These are phyloP conservation scores for Phyllosticta citrichinensis DNA, from an alignment of 2,329 filamentous ascomycete genomes.

Conservation along the genomic window DNA sequence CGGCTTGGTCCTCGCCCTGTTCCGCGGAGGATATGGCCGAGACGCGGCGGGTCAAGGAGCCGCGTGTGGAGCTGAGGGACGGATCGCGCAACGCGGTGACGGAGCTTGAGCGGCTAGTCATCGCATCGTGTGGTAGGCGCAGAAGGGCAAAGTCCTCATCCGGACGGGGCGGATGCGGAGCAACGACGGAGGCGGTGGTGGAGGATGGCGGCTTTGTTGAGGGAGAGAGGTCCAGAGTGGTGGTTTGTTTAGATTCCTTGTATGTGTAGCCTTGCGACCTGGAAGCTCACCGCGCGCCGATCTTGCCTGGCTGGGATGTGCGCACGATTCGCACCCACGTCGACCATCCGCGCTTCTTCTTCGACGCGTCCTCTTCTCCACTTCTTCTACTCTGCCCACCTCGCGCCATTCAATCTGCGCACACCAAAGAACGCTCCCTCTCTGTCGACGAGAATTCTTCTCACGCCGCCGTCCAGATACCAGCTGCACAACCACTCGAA, in stretches of 20 bases:
- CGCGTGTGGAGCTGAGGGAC: constrained; percentile 41
- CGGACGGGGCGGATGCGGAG: background rate
- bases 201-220: background rate
- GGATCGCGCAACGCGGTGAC: constrained; percentile 23
- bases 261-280: background rate
- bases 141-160: constrained; percentile 3
- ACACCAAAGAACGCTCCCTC: background rate
- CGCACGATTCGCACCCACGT: background rate
- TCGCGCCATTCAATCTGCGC: background rate
- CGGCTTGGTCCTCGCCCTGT: constrained; percentile 46
- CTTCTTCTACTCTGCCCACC: background rate
- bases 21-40: constrained; percentile 58
- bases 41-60: constrained; percentile 57
- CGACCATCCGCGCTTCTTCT: background rate
- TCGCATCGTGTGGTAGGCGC: constrained; percentile 26
- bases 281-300: constrained; percentile 1
- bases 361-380: background rate
- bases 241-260: constrained; percentile 1
- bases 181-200: background rate
- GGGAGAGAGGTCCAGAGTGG: background rate
- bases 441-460: background rate
- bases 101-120: constrained; percentile 34
- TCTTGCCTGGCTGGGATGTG: background rate
- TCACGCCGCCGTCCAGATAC: background rate
- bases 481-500: constrained; percentile 11